These are phyloP conservation scores for Fusarium secorum DNA, from an alignment of 2,329 filamentous ascomycete genomes.

Conservation along the genomic window DNA sequence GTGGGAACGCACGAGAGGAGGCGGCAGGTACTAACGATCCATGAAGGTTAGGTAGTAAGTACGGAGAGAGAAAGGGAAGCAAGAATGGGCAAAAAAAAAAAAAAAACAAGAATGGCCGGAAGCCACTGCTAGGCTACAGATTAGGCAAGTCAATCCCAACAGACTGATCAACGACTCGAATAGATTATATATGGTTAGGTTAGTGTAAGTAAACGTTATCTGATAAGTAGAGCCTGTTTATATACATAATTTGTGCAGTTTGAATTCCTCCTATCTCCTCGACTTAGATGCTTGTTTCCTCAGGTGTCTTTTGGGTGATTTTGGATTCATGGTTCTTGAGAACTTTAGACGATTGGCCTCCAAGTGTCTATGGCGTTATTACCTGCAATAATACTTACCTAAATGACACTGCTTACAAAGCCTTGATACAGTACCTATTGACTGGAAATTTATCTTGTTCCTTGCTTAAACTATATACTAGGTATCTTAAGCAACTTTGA, in stretches of 20 bases:
- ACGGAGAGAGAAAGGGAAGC: background rate
- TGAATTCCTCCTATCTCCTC: conserved; percentile 6
- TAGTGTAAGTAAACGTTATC: background rate
- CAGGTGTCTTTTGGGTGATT: background rate
- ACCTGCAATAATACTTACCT: background rate
- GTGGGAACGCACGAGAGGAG: conserved; percentile 5
- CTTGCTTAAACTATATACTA: background rate
- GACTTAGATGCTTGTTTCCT: conserved; percentile 12
- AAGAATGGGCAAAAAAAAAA: background rate
- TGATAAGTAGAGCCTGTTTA: background rate
- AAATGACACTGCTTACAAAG: background rate
- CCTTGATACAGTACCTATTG: background rate
- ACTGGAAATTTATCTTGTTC: background rate
- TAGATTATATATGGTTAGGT: background rate
- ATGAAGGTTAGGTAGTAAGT: background rate
- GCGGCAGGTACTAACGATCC: background rate
- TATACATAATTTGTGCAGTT: background rate
- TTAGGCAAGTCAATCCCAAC: background rate
- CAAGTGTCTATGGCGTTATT: background rate
- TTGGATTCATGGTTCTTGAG: background rate
- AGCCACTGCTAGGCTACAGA: background rate
- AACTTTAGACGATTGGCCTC: background rate
- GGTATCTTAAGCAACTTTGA: background rate
- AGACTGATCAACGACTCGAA: background rate
- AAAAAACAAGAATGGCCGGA: background rate